Conservation (phyloP, 108 stramenopile genomes). For the Cyclostephanos invisitatus region DNA sequence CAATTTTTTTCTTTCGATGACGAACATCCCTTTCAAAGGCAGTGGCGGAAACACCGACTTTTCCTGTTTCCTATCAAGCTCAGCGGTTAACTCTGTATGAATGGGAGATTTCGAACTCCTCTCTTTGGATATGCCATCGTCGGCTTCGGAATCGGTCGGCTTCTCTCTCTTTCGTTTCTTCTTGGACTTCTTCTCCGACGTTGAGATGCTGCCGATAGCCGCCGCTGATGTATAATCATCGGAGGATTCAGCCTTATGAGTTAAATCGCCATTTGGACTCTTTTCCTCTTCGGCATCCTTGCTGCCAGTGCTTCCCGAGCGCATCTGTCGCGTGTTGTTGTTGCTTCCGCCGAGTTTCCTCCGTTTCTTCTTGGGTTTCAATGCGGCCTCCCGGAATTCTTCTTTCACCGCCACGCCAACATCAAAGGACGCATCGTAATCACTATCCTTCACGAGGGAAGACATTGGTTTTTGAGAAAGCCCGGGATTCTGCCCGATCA, state of each 20-base stretch:
- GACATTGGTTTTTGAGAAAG: not conserved
- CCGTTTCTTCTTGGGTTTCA: conserved; percentile 6
- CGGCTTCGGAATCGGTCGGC: conserved; percentile 12
- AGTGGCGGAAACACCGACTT: conserved; percentile 42
- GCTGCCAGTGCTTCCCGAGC: conserved; percentile 16
- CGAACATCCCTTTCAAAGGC: conserved; percentile 48
- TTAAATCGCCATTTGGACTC: not conserved
- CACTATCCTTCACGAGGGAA: not conserved
- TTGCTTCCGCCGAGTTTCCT: conserved; percentile 12
- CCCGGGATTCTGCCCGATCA: not conserved
- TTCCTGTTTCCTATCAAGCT: conserved; percentile 57
- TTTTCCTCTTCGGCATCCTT: not conserved
- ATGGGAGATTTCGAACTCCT: conserved; percentile 1
- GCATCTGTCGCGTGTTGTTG: not conserved
- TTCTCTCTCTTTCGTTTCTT: conserved; percentile 31
- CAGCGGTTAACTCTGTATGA: conserved; percentile 35
- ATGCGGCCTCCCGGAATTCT: not conserved
- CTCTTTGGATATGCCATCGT: conserved; percentile 3
- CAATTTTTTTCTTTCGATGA: conserved; percentile 45
- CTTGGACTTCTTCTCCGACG: conserved; percentile 10
- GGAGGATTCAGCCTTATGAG: not conserved
- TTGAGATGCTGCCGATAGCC: not conserved
- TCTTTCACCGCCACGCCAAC: conserved; percentile 31
- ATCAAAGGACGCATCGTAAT: conserved; percentile 26
- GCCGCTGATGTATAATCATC: not conserved